Conservation (phyloP, 495 filamentous ascomycete species). For the Penicillium cinerascens region DNA sequence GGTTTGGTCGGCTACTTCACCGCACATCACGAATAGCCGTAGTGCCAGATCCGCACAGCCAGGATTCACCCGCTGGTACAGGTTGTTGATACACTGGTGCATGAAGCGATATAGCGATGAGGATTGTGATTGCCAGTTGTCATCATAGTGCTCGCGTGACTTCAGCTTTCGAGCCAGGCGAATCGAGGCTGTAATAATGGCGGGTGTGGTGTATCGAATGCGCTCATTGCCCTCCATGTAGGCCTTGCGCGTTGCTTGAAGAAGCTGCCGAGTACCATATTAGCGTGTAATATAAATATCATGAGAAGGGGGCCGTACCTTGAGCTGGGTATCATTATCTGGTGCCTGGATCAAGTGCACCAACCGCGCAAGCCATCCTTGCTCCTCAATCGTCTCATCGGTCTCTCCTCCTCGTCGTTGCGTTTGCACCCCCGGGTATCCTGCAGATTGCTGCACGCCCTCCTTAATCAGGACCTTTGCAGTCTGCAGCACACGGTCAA, state of each 20-base stretch:
- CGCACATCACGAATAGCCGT: conserved; percentile 84
- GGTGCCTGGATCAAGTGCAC: conserved; percentile 80
- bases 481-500: conserved; percentile 86
- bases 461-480: conserved; percentile 89
- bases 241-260: conserved; percentile 83
- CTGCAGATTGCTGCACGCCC: conserved; percentile 76
- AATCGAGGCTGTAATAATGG: conserved; percentile 84
- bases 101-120: conserved; percentile 92
- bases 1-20: conserved; percentile 88
- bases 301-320: conserved; percentile 39
- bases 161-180: conserved; percentile 90
- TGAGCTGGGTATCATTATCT: conserved; percentile 90
- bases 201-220: conserved; percentile 91
- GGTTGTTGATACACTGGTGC: conserved; percentile 78
- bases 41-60: conserved; percentile 82
- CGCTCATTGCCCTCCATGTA: conserved; percentile 92
- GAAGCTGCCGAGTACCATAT: conserved; percentile 49
- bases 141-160: conserved; percentile 85
- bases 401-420: conserved; percentile 69
- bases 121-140: conserved; percentile 89
- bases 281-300: conserved; percentile 14
- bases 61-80: conserved; percentile 80
- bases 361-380: conserved; percentile 91
- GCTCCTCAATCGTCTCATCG: conserved; percentile 95
- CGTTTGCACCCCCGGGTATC: conserved; percentile 73